Conservation (phyloP, 2,329 filamentous ascomycete species). For the Fusarium brevicatenulatum region DNA sequence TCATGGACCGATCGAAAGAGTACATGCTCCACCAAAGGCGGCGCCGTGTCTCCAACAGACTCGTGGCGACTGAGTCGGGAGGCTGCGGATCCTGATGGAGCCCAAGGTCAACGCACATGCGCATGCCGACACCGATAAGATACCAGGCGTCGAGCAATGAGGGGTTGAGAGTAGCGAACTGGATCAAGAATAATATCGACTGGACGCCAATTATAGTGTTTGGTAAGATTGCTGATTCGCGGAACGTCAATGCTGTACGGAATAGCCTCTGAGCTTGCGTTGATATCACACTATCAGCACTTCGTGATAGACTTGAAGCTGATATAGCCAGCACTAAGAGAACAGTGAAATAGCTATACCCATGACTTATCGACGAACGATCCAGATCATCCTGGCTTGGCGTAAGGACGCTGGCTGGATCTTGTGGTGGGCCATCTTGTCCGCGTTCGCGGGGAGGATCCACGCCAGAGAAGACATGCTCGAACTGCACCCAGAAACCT, state of each 20-base stretch:
- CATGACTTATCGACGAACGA: neutral
- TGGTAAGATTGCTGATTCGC: slow-evolving; percentile 1
- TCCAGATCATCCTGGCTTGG: neutral
- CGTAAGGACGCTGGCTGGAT: neutral
- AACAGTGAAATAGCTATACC: neutral
- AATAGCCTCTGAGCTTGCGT: neutral
- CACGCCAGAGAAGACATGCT: slow-evolving; percentile 8
- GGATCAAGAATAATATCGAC: neutral
- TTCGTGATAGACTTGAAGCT: slow-evolving; percentile 5
- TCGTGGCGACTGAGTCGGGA: neutral
- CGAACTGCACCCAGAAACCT: slow-evolving; percentile 9
- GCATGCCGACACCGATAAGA: slow-evolving; percentile 8
- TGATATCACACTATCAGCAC: slow-evolving; percentile 12
- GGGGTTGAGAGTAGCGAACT: slow-evolving; percentile 11
- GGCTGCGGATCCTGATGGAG: slow-evolving; percentile 5
- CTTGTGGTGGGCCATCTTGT: neutral
- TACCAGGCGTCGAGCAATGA: slow-evolving; percentile 10
- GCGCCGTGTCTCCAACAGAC: slow-evolving; percentile 1
- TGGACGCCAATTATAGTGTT: neutral
- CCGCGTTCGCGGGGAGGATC: neutral
- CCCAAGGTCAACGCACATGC: slow-evolving; percentile 15
- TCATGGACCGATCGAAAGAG: slow-evolving; percentile 14
- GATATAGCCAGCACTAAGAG: neutral
- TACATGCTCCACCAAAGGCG: slow-evolving; percentile 18
- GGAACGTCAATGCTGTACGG: neutral